Evolutionary conservation across 108 stramenopile species (phyloP).

Genomic region (Cylindrotheca closterium): DNA sequence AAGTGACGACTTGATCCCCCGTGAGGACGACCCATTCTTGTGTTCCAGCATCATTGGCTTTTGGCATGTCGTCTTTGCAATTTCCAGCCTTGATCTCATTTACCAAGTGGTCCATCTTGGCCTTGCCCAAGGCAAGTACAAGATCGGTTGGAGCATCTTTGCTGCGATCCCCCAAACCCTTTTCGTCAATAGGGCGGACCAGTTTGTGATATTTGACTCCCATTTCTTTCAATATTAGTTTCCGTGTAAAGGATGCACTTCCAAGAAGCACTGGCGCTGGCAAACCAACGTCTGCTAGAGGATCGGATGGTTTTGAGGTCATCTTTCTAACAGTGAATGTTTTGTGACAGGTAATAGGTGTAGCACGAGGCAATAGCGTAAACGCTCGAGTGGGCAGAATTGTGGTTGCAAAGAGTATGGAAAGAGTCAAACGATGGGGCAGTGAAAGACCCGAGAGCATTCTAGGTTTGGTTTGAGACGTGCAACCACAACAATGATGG

Average conservation of each 20-base stretch:
- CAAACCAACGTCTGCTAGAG: constrained; percentile 31
- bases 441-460: no score
- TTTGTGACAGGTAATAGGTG: no score
- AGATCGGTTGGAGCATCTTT: constrained; percentile 41
- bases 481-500: no score
- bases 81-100: constrained; percentile 39
- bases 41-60: neutral
- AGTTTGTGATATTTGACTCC: constrained; percentile 56
- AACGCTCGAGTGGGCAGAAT: no score
- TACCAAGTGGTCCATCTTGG: constrained; percentile 74
- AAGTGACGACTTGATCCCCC: constrained; percentile 85
- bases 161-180: constrained; percentile 62
- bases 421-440: no score
- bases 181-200: constrained; percentile 80
- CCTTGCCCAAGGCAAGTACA: constrained; percentile 62
- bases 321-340: no score
- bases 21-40: constrained; percentile 65
- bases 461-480: no score
- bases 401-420: no score
- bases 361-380: no score
- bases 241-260: constrained; percentile 79
- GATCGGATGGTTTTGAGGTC: constrained; percentile 4
- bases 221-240: constrained; percentile 82
- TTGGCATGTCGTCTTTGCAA: constrained; percentile 45
- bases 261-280: constrained; percentile 74